Evolutionary conservation across 2,329 filamentous ascomycete species (phyloP).

Genomic region (Alternaria arbusti): DNA sequence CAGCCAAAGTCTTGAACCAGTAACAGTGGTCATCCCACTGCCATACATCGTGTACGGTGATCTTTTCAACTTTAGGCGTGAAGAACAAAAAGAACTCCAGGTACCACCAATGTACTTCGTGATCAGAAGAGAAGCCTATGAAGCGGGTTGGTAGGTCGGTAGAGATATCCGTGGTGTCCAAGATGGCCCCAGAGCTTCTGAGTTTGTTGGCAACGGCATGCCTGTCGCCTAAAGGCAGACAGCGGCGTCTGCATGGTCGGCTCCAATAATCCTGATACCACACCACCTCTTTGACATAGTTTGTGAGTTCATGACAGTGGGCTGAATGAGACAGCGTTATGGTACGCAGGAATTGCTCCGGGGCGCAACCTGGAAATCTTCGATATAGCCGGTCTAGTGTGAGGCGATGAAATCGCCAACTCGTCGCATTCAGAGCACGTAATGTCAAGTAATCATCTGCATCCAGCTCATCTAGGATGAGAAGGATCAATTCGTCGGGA

Average conservation of each 20-base stretch:
- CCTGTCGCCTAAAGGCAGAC: slow-evolving; percentile 1
- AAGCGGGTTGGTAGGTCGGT: slow-evolving; percentile 1
- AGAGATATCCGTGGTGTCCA: background rate
- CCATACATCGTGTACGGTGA: slow-evolving; percentile 7
- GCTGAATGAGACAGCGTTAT: background rate
- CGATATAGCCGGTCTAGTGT: slow-evolving; percentile 5
- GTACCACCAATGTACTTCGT: slow-evolving; percentile 14
- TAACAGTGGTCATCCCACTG: slow-evolving; percentile 13
- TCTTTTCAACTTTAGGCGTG: slow-evolving; percentile 4
- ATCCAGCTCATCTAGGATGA: slow-evolving; percentile 4
- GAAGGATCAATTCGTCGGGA: slow-evolving; percentile 11
- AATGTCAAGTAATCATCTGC: slow-evolving; percentile 2
- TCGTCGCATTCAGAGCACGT: slow-evolving; percentile 5
- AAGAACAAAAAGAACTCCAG: slow-evolving; percentile 18
- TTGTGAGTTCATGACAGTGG: background rate
- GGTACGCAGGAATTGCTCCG: slow-evolving; percentile 12
- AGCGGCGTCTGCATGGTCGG: background rate
- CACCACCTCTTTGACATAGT: slow-evolving; percentile 4
- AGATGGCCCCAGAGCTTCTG: background rate
- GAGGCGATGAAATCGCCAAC: slow-evolving; percentile 6
- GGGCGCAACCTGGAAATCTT: background rate
- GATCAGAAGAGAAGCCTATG: background rate
- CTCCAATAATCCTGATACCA: slow-evolving; percentile 3
- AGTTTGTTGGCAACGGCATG: background rate
- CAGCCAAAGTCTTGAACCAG: slow-evolving; percentile 8